These are phyloP conservation scores for Kingdonia uniflora DNA, from an alignment of 164 flowering plant genomes.

Conservation along the genomic window DNA sequence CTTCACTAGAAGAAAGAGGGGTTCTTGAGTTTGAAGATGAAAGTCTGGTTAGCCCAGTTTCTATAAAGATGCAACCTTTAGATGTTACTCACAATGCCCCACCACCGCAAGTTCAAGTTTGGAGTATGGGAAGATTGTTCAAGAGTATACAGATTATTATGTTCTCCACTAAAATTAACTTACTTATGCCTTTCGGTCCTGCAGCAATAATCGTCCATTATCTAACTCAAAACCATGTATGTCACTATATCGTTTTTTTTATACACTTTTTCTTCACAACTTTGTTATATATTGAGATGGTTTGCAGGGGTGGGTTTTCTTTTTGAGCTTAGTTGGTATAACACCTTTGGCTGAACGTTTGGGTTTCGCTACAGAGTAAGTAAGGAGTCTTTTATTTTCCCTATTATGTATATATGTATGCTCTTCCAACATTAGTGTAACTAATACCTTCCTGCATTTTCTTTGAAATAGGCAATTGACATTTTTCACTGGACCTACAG, in stretches of 20 bases:
- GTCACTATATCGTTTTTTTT: constrained; percentile 4
- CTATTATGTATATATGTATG: background rate
- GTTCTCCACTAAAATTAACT: constrained; percentile 54
- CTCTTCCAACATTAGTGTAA: background rate
- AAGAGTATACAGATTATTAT: constrained; percentile 43
- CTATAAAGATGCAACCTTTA: constrained; percentile 20
- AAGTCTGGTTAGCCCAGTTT: too few species aligned
- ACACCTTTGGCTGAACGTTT: constrained; percentile 66
- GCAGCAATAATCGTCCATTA: constrained; percentile 54
- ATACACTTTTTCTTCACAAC: background rate
- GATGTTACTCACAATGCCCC: constrained; percentile 21
- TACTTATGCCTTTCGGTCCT: constrained; percentile 70
- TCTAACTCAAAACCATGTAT: constrained; percentile 49
- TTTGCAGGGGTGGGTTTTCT: constrained; percentile 60
- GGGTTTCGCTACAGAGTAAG: constrained; percentile 69
- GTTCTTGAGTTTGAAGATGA: too few species aligned
- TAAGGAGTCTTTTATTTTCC: background rate
- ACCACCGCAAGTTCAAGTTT: constrained; percentile 14
- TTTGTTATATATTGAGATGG: background rate
- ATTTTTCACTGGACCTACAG: constrained; percentile 61
- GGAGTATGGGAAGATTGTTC: too few species aligned
- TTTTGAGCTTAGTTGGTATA: constrained; percentile 57
- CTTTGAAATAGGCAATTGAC: constrained; percentile 51
- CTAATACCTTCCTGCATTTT: background rate
- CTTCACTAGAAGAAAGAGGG: too few species aligned